phyloP scores from a whole-genome alignment of 1,139 yeast species.

The Wickerhamomyces sp. region DNA sequence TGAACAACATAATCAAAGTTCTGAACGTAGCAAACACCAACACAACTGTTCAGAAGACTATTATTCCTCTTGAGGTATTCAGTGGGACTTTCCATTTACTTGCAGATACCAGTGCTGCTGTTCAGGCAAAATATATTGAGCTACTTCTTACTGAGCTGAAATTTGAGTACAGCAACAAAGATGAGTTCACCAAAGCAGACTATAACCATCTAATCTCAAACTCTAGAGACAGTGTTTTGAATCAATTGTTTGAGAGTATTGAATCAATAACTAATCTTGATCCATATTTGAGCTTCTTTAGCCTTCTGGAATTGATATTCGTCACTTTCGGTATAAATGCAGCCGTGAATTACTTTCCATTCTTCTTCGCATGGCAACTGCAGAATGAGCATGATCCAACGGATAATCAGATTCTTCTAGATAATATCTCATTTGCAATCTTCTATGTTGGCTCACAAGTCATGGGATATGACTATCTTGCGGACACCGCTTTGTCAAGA shows the following conservation, averaged over 20 bases:
- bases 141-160: conserved; percentile 13
- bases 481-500: conserved; percentile 11
- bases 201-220: conserved; percentile 25
- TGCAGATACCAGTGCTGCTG: conserved; percentile 4
- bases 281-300: conserved; percentile 28
- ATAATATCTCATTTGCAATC: conserved; percentile 19
- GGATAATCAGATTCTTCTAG: conserved; percentile 8
- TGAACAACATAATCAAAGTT: conserved; percentile 17
- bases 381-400: conserved; percentile 1
- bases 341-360: conserved; percentile 41
- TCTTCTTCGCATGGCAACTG: conserved; percentile 43
- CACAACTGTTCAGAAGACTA: conserved; percentile 19
- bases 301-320: conserved; percentile 25
- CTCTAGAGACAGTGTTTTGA: conserved; percentile 18
- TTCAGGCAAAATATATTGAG: conserved; percentile 17
- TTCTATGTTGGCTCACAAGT: conserved; percentile 10
- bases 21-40: conserved; percentile 13
- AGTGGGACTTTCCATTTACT: conserved; percentile 18
- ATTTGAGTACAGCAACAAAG: conserved; percentile 21
- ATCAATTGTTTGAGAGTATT: conserved; percentile 24
- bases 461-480: conserved; percentile 8
- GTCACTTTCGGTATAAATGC: conserved; percentile 42
- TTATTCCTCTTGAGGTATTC: conserved; percentile 22
- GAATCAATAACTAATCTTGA: conserved; percentile 25
- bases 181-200: conserved; percentile 23